A percentile compares a stretch with the other conserved stretches of the same genome.
Conservation (phyloP, 495 filamentous ascomycete genomes). For the Aspergillus cavernicola region DNA sequence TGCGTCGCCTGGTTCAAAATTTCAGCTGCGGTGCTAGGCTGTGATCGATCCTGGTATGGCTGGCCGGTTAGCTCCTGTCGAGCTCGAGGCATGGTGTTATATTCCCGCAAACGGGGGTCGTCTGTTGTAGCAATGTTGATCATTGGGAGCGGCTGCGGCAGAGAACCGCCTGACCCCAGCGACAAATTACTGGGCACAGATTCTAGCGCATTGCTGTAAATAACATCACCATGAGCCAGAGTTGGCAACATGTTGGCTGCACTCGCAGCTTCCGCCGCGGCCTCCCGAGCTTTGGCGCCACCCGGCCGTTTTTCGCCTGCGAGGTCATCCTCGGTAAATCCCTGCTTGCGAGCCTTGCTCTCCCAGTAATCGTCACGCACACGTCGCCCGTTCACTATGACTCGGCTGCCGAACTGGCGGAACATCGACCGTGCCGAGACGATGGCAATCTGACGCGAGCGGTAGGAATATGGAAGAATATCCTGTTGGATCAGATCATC, state of each 20-base stretch:
- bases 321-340: conserved; percentile 95
- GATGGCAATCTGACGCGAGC: conserved; percentile 96
- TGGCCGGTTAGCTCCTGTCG: conserved; percentile 87
- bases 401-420: conserved; percentile 93
- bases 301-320: conserved; percentile 96
- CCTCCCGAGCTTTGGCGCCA: conserved; percentile 81
- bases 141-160: conserved; percentile 70
- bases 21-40: conserved; percentile 74
- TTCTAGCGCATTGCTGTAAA: conserved; percentile 74
- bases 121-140: conserved; percentile 75
- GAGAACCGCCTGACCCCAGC: conserved; percentile 58
- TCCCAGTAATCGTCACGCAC: conserved; percentile 99
- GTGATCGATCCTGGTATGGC: conserved; percentile 82
- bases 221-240: conserved; percentile 64
- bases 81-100: conserved; percentile 76
- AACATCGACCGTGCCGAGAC: conserved; percentile 99
- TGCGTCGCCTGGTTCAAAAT: conserved; percentile 84
- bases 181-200: conserved; percentile 66
- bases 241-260: conserved; percentile 50
- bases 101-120: conserved; percentile 75
- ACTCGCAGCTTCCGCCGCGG: conserved; percentile 46
- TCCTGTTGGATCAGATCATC: conserved; percentile 94
- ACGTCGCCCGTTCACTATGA: conserved; percentile 83
- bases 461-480: conserved; percentile 94
- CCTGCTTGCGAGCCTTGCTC: conserved; percentile 91